Conservation (phyloP, 768 basidiomycete species). For the Galerina marginata region DNA sequence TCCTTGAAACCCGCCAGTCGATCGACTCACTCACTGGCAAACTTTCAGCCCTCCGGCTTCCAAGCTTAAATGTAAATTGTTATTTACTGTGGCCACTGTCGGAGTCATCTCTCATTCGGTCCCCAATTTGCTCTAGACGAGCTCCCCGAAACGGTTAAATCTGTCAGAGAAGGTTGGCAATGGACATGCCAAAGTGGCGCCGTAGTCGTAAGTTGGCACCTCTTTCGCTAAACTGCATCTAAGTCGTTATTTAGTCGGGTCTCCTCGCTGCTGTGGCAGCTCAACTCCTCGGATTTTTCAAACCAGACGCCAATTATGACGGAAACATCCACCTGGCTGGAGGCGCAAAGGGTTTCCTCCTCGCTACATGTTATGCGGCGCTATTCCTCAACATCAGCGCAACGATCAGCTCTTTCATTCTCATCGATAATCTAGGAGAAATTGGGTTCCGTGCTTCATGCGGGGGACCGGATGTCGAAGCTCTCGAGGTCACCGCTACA, state of each 20-base stretch:
- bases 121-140: not conserved
- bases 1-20: too few relatives aligned
- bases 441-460: too few relatives aligned
- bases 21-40: too few relatives aligned
- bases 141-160: not conserved
- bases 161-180: not conserved
- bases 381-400: slow-evolving; percentile 9
- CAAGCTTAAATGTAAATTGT: too few relatives aligned
- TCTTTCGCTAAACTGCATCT: not conserved
- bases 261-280: slow-evolving; percentile 11
- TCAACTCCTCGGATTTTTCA: slow-evolving; percentile 16
- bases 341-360: slow-evolving; percentile 6
- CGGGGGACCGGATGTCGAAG: too few relatives aligned
- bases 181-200: slow-evolving; percentile 4
- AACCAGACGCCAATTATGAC: not conserved
- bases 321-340: not conserved
- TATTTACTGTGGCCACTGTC: too few relatives aligned
- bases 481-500: too few relatives aligned
- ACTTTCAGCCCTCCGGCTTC: too few relatives aligned
- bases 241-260: slow-evolving; percentile 11
- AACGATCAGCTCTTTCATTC: too few relatives aligned
- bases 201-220: not conserved
- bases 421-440: not conserved
- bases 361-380: slow-evolving; percentile 12
- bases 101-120: too few relatives aligned